Conservation (phyloP, 1,139 yeast genomes). For the Suhomyces bribrorum region DNA sequence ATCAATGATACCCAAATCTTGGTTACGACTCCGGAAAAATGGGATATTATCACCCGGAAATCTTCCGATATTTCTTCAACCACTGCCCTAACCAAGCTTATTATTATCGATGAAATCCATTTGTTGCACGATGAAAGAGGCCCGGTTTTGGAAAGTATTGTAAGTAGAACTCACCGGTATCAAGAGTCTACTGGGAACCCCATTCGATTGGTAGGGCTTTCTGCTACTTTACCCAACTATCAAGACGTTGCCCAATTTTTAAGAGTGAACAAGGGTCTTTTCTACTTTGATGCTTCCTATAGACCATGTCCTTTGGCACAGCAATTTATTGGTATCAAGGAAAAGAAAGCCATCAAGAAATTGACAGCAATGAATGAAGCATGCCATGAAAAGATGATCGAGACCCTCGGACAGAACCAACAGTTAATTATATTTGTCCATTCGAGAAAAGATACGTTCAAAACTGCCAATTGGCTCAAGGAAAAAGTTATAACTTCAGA, state of each 20-base stretch:
- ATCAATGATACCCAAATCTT: constrained; percentile 77
- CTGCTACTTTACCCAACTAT: constrained; percentile 94
- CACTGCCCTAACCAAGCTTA: constrained; percentile 56
- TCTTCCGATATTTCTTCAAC: constrained; percentile 63
- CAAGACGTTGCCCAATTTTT: constrained; percentile 83
- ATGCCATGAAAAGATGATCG: constrained; percentile 79
- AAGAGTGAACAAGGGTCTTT: constrained; percentile 63
- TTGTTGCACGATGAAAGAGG: constrained; percentile 93
- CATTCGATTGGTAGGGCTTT: constrained; percentile 78
- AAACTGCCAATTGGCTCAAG: constrained; percentile 75
- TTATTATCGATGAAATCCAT: constrained; percentile 94
- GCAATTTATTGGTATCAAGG: constrained; percentile 85
- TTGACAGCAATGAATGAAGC: constrained; percentile 87
- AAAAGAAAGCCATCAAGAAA: constrained; percentile 76
- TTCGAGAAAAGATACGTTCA: constrained; percentile 86
- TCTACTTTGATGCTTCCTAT: constrained; percentile 77
- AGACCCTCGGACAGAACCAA: constrained; percentile 57
- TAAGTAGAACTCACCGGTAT: constrained; percentile 67
- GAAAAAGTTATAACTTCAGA: constrained; percentile 62
- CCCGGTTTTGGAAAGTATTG: constrained; percentile 87
- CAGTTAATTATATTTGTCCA: constrained; percentile 91
- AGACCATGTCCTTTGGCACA: constrained; percentile 95
- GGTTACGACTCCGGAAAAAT: constrained; percentile 93
- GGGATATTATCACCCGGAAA: constrained; percentile 95
- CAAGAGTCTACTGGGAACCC: constrained; percentile 43